Evolutionary conservation across 805 yeast species (phyloP).

Genomic region (Ogataea methylovora): DNA sequence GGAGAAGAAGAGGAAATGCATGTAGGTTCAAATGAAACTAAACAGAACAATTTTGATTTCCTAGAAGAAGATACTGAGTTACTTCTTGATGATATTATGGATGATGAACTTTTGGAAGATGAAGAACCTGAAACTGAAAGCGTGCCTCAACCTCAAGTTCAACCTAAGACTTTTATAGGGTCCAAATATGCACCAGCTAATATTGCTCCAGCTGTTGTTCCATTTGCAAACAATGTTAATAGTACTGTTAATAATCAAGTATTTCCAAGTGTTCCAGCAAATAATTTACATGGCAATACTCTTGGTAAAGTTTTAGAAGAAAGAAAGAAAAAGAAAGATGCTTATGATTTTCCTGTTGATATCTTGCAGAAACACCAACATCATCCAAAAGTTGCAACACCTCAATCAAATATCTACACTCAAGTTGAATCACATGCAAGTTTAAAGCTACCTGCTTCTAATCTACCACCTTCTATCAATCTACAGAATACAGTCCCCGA

Average conservation of each 20-base stretch:
- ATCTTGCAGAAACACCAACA: constrained; percentile 33
- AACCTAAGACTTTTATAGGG: not conserved
- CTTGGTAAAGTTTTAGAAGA: constrained; percentile 25
- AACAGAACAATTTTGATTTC: constrained; percentile 33
- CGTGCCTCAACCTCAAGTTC: not conserved
- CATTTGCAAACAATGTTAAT: too few relatives aligned
- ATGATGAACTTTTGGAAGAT: constrained; percentile 30
- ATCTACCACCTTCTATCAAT: constrained; percentile 3
- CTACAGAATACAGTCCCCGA: too few relatives aligned
- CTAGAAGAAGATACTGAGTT: constrained; percentile 38
- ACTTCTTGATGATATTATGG: constrained; percentile 26
- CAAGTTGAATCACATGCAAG: constrained; percentile 14
- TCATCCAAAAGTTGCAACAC: constrained; percentile 32
- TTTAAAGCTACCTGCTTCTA: not conserved
- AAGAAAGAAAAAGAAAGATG: constrained; percentile 61
- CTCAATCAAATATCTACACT: constrained; percentile 21
- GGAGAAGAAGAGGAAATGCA: constrained; percentile 18
- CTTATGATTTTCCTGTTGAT: constrained; percentile 65
- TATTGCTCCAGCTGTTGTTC: not conserved
- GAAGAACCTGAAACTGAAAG: constrained; percentile 5
- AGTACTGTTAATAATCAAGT: too few relatives aligned
- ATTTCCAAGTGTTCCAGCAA: constrained; percentile 4
- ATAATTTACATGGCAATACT: not conserved
- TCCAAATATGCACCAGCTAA: not conserved
- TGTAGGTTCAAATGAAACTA: not conserved